These are phyloP conservation scores for Sedum album DNA, from an alignment of 164 flowering plant genomes.

Conservation along the genomic window DNA sequence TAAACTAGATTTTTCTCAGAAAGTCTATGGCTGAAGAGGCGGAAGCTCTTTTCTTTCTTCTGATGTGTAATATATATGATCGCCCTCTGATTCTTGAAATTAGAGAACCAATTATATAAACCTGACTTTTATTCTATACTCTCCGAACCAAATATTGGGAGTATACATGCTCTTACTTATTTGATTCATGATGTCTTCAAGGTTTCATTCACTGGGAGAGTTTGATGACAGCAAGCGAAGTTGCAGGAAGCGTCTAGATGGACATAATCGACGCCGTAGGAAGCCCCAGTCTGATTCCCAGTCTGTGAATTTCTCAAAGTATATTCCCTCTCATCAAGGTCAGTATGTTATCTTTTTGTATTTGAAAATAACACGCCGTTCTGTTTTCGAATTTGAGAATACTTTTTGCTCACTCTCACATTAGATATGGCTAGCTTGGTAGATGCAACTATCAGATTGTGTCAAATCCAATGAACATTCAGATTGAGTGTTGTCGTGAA, in stretches of 20 bases:
- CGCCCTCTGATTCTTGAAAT: neutral
- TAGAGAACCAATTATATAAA: neutral
- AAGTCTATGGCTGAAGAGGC: neutral
- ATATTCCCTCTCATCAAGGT: conserved; percentile 53
- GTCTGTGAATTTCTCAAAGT: conserved; percentile 29
- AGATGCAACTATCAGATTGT: neutral
- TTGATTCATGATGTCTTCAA: conserved; percentile 10
- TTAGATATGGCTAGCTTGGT: neutral
- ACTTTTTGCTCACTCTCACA: neutral
- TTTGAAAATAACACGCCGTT: neutral
- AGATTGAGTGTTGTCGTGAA: neutral
- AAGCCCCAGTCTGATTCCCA: conserved; percentile 66
- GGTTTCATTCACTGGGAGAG: conserved; percentile 69
- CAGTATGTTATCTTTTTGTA: neutral
- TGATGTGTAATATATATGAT: neutral
- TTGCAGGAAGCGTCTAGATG: conserved; percentile 79
- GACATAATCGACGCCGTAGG: conserved; percentile 69
- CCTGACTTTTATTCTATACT: neutral
- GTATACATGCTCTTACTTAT: neutral
- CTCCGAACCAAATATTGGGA: neutral
- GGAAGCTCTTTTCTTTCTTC: neutral
- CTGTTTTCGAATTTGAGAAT: neutral
- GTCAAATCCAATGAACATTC: neutral
- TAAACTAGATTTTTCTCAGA: neutral
- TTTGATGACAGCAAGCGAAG: conserved; percentile 77